Base-by-base conservation (phyloP, 805 yeast genomes). In the Cyberlindnera mississippiensis region DNA sequence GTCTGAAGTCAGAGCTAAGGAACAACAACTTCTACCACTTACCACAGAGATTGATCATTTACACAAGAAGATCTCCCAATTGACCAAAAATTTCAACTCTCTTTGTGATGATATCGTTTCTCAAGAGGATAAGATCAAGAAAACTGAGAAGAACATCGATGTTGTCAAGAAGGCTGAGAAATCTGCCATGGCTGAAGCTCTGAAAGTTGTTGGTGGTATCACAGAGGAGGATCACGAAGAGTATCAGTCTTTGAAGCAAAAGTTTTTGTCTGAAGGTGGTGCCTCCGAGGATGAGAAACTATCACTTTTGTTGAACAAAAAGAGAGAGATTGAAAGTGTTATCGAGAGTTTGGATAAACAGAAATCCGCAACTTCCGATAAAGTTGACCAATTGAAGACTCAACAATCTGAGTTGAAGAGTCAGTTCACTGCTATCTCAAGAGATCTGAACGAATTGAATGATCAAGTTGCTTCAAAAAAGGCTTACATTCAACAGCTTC, bases 261-360 rank as follows among this genome's bases (percentile, higher is more conserved):
- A 67, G 38, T 86, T 75, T 51, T 61, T 85, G 39, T 65, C 76
- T 26, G 63, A 64, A 28, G 88, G 87, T 13, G 77, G 82, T 13
- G 68, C 75, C 34, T 51, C 71, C n/a, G 77, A 80, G 51, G 73
- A 72, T 24, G 80, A 76, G 44, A 61, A 72, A 33, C 52, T 77
- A 20, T 62, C 69, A 3, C 50, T 73, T 5, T 41, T 73, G 14
- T 41, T 51, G 17, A 68, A 66, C 44, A 76, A 76, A 24, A 69
- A 67, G 45, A 75, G 70, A 4, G 73, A 76, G 24, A 49, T 71
- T 3, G 53, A 59, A 13, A 52, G 56, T 3, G 70, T 72, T 29
- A 48, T 73, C 24, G 65, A 62, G 14, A 59, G 57, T 28, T 48
- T 72, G n/a, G 53, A 63, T 8, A 56, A 57, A 15, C 69, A 69